Evolutionary conservation across 345 rosid genomes (phyloP).

Genomic region (Hypericum androsaemum): DNA sequence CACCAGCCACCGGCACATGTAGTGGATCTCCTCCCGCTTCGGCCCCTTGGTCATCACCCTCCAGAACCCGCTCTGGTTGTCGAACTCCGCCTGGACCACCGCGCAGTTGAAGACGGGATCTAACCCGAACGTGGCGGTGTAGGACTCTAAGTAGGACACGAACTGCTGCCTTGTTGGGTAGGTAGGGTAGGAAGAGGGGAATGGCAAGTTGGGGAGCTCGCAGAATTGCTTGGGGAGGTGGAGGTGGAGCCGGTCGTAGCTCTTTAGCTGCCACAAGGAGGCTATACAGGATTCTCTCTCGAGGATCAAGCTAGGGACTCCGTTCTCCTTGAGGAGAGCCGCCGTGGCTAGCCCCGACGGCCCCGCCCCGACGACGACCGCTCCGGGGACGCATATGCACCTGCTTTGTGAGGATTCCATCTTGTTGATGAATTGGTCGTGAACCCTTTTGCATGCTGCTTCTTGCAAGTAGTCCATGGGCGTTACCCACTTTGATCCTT

Average conservation of each 20-base stretch:
- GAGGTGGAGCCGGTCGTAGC: conserved; percentile 81
- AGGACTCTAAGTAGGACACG: conserved; percentile 44
- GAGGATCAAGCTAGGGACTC: conserved; percentile 50
- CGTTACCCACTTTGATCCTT: too few species aligned
- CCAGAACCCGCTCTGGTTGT: conserved; percentile 42
- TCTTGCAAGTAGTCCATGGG: conserved; percentile 40
- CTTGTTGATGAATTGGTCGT: conserved; percentile 28
- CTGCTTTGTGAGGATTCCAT: conserved; percentile 12
- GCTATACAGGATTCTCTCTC: conserved; percentile 62
- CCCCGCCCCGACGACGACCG: conserved; percentile 77
- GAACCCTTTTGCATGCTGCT: conserved; percentile 38
- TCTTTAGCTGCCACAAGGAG: conserved; percentile 66
- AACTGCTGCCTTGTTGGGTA: conserved; percentile 79
- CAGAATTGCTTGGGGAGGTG: conserved; percentile 87
- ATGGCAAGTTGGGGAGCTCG: conserved; percentile 59
- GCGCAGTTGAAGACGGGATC: conserved; percentile 40
- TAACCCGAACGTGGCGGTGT: conserved; percentile 31
- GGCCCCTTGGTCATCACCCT: conserved; percentile 37
- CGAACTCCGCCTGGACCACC: conserved; percentile 49
- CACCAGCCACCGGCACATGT: conserved; percentile 51
- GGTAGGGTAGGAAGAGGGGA: conserved; percentile 52
- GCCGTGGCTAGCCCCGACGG: conserved; percentile 72
- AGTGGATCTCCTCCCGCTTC: conserved; percentile 34
- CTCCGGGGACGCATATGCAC: conserved; percentile 33
- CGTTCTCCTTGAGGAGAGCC: conserved; percentile 56